Evolutionary conservation across 2,329 filamentous ascomycete species (phyloP).

Genomic region (Dryadomyces quercus-mongolicae): DNA sequence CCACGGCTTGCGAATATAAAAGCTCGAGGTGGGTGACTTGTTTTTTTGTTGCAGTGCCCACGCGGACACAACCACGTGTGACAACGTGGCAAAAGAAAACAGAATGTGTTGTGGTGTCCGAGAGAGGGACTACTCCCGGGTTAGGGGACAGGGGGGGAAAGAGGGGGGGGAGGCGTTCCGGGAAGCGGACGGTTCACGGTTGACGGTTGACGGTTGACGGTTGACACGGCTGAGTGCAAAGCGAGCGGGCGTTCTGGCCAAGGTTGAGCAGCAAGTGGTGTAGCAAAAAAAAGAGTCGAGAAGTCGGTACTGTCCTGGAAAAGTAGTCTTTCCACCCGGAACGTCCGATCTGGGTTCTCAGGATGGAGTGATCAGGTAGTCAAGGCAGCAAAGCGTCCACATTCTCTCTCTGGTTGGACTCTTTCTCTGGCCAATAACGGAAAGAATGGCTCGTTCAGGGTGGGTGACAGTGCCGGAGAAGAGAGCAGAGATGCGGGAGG

Average conservation of each 20-base stretch:
- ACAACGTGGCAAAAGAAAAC: neutral
- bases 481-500: neutral
- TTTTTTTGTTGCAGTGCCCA: neutral
- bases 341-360: neutral
- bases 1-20: neutral
- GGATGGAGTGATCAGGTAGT: slow-evolving; percentile 2
- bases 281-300: too few relatives aligned
- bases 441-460: neutral
- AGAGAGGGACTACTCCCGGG: neutral
- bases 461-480: neutral
- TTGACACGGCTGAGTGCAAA: too few relatives aligned
- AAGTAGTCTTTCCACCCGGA: neutral
- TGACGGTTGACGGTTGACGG: too few relatives aligned
- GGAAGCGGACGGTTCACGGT: neutral
- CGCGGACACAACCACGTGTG: neutral
- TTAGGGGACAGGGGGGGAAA: neutral
- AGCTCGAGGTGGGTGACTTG: neutral
- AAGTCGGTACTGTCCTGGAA: neutral
- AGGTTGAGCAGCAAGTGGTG: too few relatives aligned
- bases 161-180: neutral
- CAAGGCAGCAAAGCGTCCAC: slow-evolving; percentile 1
- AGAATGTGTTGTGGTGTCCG: neutral
- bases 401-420: slow-evolving; percentile 8
- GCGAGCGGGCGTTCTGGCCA: too few relatives aligned
- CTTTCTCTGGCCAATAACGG: slow-evolving; percentile 6